These are phyloP conservation scores for Oryza brachyantha DNA, from an alignment of 176 grass and related monocot species.

Conservation along the genomic window DNA sequence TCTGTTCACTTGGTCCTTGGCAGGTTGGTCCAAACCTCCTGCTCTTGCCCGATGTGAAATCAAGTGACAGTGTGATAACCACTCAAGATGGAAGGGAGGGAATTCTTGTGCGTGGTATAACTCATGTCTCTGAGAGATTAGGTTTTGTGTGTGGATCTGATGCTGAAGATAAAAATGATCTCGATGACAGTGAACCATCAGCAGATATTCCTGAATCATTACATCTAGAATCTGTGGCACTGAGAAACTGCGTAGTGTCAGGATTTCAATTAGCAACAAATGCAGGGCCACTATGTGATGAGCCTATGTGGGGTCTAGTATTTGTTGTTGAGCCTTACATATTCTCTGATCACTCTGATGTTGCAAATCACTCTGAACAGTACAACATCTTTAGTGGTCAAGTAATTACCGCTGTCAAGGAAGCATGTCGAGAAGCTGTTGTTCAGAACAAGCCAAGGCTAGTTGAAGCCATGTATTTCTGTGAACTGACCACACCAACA, in stretches of 20 bases:
- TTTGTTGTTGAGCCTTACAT: constrained; percentile 81
- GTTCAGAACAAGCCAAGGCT: constrained; percentile 90
- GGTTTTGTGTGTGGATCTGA: constrained; percentile 43
- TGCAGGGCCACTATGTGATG: constrained; percentile 84
- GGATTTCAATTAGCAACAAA: constrained; percentile 85
- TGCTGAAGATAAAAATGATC: constrained; percentile 25
- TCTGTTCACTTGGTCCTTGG: constrained; percentile 70
- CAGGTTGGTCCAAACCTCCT: constrained; percentile 80
- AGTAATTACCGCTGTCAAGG: constrained; percentile 84
- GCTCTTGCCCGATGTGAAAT: constrained; percentile 46
- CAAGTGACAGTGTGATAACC: constrained; percentile 8
- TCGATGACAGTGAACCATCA: constrained; percentile 12
- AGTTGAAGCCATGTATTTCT: constrained; percentile 84
- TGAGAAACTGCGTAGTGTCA: constrained; percentile 73
- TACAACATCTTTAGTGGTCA: constrained; percentile 77
- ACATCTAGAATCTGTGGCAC: constrained; percentile 53
- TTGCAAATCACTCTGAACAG: constrained; percentile 59
- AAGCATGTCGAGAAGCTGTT: constrained; percentile 74
- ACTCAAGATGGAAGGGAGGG: constrained; percentile 34
- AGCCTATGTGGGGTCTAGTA: constrained; percentile 84
- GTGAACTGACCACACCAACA: constrained; percentile 68
- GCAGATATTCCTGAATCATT: constrained; percentile 37
- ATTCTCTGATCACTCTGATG: constrained; percentile 50
- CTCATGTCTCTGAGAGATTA: constrained; percentile 69
- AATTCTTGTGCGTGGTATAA: constrained; percentile 49